phyloP scores from a whole-genome alignment of 495 filamentous ascomycete species.

The Neurospora sp. region DNA sequence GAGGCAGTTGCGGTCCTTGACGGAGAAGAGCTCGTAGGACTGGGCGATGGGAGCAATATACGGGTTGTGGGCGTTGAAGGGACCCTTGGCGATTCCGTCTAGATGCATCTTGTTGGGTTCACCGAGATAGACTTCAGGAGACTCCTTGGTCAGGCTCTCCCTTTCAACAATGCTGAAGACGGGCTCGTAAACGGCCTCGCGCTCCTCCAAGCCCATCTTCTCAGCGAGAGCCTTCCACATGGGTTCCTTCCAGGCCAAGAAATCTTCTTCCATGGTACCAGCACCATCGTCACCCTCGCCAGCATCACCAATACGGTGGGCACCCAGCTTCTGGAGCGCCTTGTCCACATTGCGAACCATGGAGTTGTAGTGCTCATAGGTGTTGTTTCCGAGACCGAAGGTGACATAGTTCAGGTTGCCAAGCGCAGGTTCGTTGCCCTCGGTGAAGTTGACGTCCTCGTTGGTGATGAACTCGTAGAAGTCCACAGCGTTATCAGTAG shows the following conservation, averaged over 20 bases:
- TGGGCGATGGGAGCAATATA: slow-evolving; percentile 90
- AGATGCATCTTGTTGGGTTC: slow-evolving; percentile 96
- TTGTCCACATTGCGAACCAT: slow-evolving; percentile 90
- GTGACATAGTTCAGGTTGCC: slow-evolving; percentile 83
- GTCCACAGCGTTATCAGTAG: slow-evolving; percentile 96
- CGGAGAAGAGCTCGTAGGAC: slow-evolving; percentile 83
- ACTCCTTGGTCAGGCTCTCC: slow-evolving; percentile 60
- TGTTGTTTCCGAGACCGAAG: slow-evolving; percentile 97
- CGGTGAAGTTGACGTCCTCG: slow-evolving; percentile 73
- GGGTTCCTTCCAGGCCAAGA: slow-evolving; percentile 97
- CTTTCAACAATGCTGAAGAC: slow-evolving; percentile 77
- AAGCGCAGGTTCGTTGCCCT: slow-evolving; percentile 67
- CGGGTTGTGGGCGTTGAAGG: slow-evolving; percentile 93
- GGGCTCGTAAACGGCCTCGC: slow-evolving; percentile 92
- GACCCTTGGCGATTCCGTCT: slow-evolving; percentile 73
- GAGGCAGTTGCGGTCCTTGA: slow-evolving; percentile 88
- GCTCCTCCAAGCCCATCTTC: slow-evolving; percentile 82
- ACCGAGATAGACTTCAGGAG: slow-evolving; percentile 85
- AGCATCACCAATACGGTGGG: slow-evolving; percentile 69
- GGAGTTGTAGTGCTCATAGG: slow-evolving; percentile 98
- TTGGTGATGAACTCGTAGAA: slow-evolving; percentile 93
- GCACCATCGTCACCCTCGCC: slow-evolving; percentile 97
- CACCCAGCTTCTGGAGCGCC: slow-evolving; percentile 70
- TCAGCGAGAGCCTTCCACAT: slow-evolving; percentile 87
- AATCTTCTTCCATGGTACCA: slow-evolving; percentile 99